phyloP scores from a whole-genome alignment of 352 stramenopile species.

The Pythium volutum region DNA sequence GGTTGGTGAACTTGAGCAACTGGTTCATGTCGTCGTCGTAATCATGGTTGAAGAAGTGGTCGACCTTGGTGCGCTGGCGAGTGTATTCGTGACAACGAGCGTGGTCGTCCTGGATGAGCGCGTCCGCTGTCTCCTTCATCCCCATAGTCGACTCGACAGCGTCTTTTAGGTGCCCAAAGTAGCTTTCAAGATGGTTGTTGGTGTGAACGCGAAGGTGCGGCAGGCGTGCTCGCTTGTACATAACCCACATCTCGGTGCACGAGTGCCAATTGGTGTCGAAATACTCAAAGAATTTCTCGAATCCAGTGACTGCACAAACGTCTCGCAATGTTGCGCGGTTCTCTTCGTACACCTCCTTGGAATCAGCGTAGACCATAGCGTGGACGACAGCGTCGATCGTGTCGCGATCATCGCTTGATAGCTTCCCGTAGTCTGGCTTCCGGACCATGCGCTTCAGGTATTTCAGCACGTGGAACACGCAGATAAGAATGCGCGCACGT shows the following conservation, averaged over 20 bases:
- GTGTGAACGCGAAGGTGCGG: constrained; percentile 26
- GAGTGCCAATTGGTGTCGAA: constrained; percentile 28
- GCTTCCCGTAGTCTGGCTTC: constrained; percentile 19
- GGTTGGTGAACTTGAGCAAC: constrained; percentile 22
- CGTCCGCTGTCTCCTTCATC: neutral
- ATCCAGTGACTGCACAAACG: neutral
- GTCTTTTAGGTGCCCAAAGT: neutral
- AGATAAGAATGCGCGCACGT: constrained; percentile 21
- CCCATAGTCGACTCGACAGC: neutral
- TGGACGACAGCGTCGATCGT: constrained; percentile 8
- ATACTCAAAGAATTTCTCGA: constrained; percentile 17
- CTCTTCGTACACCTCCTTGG: constrained; percentile 7
- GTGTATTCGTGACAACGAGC: neutral
- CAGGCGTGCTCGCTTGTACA: constrained; percentile 5
- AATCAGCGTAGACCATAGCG: constrained; percentile 10
- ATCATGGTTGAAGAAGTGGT: constrained; percentile 1
- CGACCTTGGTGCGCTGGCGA: neutral
- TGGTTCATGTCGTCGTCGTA: constrained; percentile 29
- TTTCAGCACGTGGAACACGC: constrained; percentile 30
- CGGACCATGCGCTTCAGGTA: constrained; percentile 7
- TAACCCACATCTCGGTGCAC: constrained; percentile 28
- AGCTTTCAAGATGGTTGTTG: neutral
- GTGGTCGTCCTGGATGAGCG: neutral
- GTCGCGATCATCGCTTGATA: constrained; percentile 4
- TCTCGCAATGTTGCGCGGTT: neutral